A percentile compares a stretch with the other conserved stretches of the same genome.
These are phyloP conservation scores for Termitomyces sp. DNA, from an alignment of 768 basidiomycete species.

Conservation along the genomic window DNA sequence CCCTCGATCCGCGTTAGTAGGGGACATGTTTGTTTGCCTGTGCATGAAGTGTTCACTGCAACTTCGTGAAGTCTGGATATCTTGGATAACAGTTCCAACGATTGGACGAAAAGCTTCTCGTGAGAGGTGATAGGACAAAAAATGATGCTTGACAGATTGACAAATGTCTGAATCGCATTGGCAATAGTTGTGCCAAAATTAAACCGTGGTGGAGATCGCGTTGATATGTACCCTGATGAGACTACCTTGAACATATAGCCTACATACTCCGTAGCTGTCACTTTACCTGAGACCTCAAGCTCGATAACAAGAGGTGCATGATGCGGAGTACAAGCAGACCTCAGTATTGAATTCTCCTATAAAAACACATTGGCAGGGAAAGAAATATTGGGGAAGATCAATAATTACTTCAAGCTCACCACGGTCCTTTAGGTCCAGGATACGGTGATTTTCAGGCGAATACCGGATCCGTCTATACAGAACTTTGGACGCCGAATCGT, in stretches of 20 bases:
- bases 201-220: conserved; percentile 25
- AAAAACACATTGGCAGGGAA: not conserved
- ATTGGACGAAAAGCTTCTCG: conserved; percentile 25
- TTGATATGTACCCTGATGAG: conserved; percentile 16
- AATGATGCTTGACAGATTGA: conserved; percentile 25
- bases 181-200: conserved; percentile 21
- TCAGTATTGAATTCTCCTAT: conserved; percentile 30
- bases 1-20: conserved; percentile 22
- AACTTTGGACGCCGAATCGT: conserved; percentile 34
- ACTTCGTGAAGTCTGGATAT: conserved; percentile 20
- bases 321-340: conserved; percentile 31
- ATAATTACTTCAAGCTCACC: conserved; percentile 29
- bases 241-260: not conserved
- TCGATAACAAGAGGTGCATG: conserved; percentile 35
- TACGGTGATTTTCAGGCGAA: conserved; percentile 26
- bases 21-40: conserved; percentile 23
- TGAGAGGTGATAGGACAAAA: conserved; percentile 29
- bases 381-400: not conserved
- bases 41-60: conserved; percentile 31
- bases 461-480: conserved; percentile 42
- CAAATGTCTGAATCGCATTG: conserved; percentile 23
- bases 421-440: conserved; percentile 30
- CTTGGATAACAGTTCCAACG: conserved; percentile 18
- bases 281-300: conserved; percentile 41
- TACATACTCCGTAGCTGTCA: too few relatives aligned